These are phyloP conservation scores for Calonectria multiphialidica DNA, from an alignment of 2,329 filamentous ascomycete species.

Conservation along the genomic window DNA sequence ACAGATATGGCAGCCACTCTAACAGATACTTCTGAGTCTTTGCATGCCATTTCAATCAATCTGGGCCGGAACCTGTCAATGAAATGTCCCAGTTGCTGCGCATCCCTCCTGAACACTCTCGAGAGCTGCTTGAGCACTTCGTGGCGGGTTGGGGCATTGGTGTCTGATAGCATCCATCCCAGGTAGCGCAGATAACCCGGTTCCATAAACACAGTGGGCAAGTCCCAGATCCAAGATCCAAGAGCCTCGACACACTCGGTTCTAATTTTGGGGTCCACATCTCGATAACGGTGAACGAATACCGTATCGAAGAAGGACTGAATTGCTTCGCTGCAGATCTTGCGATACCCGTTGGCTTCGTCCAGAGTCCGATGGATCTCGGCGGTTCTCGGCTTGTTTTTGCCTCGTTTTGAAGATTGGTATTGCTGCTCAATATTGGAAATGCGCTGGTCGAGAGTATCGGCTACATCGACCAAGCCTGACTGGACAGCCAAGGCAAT, in stretches of 20 bases:
- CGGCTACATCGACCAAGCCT: constrained; percentile 80
- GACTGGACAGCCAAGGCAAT: constrained; percentile 84
- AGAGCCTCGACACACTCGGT: constrained; percentile 89
- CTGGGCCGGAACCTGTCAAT: constrained; percentile 91
- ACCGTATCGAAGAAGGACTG: constrained; percentile 92
- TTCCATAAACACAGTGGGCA: constrained; percentile 91
- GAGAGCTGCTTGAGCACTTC: constrained; percentile 88
- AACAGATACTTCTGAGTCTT: constrained; percentile 85
- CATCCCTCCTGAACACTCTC: constrained; percentile 82
- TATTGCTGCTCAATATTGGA: constrained; percentile 83
- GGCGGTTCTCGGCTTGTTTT: constrained; percentile 83
- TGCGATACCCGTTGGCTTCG: constrained; percentile 77
- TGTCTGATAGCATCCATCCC: constrained; percentile 94
- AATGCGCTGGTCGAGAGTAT: constrained; percentile 77
- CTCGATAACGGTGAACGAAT: constrained; percentile 95
- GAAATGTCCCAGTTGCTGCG: constrained; percentile 89
- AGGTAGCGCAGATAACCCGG: constrained; percentile 92
- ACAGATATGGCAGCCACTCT: constrained; percentile 85
- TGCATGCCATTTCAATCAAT: constrained; percentile 91
- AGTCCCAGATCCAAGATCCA: constrained; percentile 86
- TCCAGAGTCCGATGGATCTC: constrained; percentile 80
- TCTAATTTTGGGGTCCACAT: constrained; percentile 90
- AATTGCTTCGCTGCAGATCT: constrained; percentile 77
- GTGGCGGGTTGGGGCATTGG: constrained; percentile 78
- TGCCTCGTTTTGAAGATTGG: constrained; percentile 78